Conservation (phyloP, 768 basidiomycete genomes). For the Neoboletus brunneissimus region DNA sequence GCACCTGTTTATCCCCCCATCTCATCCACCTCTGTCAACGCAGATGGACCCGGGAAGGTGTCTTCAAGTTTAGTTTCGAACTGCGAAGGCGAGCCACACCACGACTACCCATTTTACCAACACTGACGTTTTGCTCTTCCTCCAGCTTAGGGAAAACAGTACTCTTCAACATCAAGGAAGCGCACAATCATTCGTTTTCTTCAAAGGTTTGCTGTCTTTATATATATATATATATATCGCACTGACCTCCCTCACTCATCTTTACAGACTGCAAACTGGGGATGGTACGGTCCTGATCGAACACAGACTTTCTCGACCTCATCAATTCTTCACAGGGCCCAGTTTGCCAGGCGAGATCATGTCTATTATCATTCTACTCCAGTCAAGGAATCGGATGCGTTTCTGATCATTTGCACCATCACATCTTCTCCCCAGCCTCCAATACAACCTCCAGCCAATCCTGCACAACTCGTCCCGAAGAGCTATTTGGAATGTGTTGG, state of each 20-base stretch:
- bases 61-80: constrained; percentile 86
- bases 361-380: constrained; percentile 58
- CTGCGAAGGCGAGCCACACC: constrained; percentile 53
- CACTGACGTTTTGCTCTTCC: background rate
- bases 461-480: constrained; percentile 59
- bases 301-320: background rate
- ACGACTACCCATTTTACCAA: background rate
- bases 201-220: constrained; percentile 46
- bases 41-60: constrained; percentile 82
- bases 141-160: constrained; percentile 46
- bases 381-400: constrained; percentile 60
- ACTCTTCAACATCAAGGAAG: constrained; percentile 68
- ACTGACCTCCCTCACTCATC: constrained; percentile 9
- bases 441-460: constrained; percentile 40
- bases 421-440: constrained; percentile 61
- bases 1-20: background rate
- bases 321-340: constrained; percentile 48
- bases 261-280: constrained; percentile 78
- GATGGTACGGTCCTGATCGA: constrained; percentile 52
- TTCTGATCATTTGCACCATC: constrained; percentile 77
- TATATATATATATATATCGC: too few relatives aligned
- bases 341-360: constrained; percentile 72
- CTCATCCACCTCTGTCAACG: background rate
- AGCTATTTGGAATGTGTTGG: constrained; percentile 71
- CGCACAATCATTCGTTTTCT: constrained; percentile 78